Conservation (phyloP, 345 rosid species). For the Arabis hirsuta region DNA sequence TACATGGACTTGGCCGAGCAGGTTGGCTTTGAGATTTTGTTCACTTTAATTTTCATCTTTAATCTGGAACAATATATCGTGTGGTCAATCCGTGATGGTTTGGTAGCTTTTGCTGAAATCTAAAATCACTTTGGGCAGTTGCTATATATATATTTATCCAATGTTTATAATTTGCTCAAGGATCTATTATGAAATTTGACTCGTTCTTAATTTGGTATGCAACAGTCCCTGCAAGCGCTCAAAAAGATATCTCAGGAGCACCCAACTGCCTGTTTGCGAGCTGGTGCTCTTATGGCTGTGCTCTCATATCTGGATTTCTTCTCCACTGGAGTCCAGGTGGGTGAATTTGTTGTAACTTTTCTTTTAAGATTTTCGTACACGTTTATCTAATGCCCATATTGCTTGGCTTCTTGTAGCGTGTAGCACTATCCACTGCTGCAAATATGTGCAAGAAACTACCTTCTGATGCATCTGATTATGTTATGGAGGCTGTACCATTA, state of each 20-base stretch:
- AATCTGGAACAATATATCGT: neutral
- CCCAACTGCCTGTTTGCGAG: constrained; percentile 99
- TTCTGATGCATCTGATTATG: constrained; percentile 98
- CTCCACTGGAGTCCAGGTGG: constrained; percentile 99
- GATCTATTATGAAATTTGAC: constrained; percentile 4
- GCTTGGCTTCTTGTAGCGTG: constrained; percentile 62
- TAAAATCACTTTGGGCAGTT: too few relatives aligned
- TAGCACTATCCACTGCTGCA: constrained; percentile 97
- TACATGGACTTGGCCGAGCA: constrained; percentile 99
- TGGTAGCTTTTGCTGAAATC: too few relatives aligned
- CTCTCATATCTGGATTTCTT: constrained; percentile 98
- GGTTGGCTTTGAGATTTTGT: constrained; percentile 51
- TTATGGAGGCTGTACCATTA: constrained; percentile 99
- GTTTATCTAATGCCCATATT: constrained; percentile 29
- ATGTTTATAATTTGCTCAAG: neutral
- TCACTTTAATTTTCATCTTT: neutral
- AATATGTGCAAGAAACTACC: constrained; percentile 99
- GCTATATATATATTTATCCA: neutral
- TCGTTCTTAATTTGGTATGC: constrained; percentile 19
- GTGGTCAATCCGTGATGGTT: constrained; percentile 5
- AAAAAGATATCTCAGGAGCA: constrained; percentile 99
- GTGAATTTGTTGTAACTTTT: constrained; percentile 19
- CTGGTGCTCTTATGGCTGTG: constrained; percentile 99
- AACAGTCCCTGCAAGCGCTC: constrained; percentile 94
- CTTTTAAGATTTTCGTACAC: neutral